Evolutionary conservation across 2,329 filamentous ascomycete species (phyloP), one percentile per base, ranked within the genome.

Genomic region (Aspergillus tanneri): DNA sequence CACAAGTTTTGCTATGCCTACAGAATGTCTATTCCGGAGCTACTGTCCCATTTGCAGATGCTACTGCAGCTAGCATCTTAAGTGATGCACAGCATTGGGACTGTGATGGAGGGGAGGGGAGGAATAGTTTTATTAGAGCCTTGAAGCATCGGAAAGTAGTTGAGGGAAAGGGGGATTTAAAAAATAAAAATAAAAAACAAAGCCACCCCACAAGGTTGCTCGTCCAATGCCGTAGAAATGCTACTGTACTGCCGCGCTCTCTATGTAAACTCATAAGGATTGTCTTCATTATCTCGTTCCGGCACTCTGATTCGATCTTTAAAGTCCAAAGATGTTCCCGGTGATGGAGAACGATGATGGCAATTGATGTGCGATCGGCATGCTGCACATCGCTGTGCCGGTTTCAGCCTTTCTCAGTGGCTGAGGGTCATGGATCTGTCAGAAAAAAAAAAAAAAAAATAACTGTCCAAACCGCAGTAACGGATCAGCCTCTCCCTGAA

Each of bases 351-450:
- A 40, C 14, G 28, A 35, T 34, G 44, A 34, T 40, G 21, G 19
- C 22, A n/a, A n/a, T n/a, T n/a, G n/a, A n/a, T n/a, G n/a, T 25
- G 27, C 47, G 62, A 65, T 66, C 61, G 59, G 59, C 64, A 47
- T 32, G 25, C 41, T 52, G 50, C 47, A 53, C 54, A 55, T 54
- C 55, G 23, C 52, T 54, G 21, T 46, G 49, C 49, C 47, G 46
- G 52, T 58, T 63, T 60, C 61, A 58, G 55, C 46, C 56, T 53
- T 49, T 28, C 28, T 56, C 48, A 46, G 35, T 50, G 38, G 50
- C 24, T 46, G 21, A 43, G 28, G 32, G 45, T 41, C 45, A 43
- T 43, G 49, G 49, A 52, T 54, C 56, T 53, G 49, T 58, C 60
- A 59, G 58, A 58, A 59, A 38, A 43, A n/a, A n/a, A n/a, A n/a